Evolutionary conservation across 2,329 filamentous ascomycete species (phyloP).

Genomic region (Zymoseptoria crescenta): DNA sequence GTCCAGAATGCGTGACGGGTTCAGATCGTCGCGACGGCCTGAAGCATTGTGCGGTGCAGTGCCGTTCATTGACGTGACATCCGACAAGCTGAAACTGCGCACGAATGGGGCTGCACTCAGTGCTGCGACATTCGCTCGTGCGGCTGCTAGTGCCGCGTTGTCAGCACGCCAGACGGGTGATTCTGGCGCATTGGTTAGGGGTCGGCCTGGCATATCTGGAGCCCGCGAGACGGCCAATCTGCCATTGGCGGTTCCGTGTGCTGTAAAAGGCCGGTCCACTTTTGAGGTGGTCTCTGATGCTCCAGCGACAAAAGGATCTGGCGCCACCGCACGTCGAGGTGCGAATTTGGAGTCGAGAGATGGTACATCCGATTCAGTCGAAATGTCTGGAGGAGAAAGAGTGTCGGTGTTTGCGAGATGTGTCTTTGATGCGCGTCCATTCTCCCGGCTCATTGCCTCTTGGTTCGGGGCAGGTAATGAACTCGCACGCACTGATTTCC

Average conservation of each 20-base stretch:
- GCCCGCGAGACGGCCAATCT: background rate
- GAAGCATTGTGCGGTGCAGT: background rate
- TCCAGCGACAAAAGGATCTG: background rate
- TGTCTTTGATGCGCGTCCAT: background rate
- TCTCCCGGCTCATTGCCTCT: background rate
- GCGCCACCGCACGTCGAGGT: background rate
- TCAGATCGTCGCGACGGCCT: conserved; percentile 3
- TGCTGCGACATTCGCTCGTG: conserved; percentile 17
- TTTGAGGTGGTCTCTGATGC: background rate
- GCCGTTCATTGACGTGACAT: background rate
- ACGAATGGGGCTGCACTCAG: conserved; percentile 1
- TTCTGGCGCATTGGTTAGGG: background rate
- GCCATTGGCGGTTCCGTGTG: background rate
- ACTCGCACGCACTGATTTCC: background rate
- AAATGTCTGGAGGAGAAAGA: background rate
- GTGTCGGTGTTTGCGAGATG: background rate
- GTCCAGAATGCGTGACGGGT: conserved; percentile 1
- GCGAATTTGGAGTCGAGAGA: background rate
- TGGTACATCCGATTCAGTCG: background rate
- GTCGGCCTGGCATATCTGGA: background rate
- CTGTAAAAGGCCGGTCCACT: background rate
- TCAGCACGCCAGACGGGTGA: background rate
- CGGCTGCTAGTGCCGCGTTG: conserved; percentile 11
- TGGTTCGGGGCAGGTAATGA: background rate
- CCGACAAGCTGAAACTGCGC: background rate